Evolutionary conservation across 257 asterid species (phyloP).

Genomic region (Mitragyna speciosa): DNA sequence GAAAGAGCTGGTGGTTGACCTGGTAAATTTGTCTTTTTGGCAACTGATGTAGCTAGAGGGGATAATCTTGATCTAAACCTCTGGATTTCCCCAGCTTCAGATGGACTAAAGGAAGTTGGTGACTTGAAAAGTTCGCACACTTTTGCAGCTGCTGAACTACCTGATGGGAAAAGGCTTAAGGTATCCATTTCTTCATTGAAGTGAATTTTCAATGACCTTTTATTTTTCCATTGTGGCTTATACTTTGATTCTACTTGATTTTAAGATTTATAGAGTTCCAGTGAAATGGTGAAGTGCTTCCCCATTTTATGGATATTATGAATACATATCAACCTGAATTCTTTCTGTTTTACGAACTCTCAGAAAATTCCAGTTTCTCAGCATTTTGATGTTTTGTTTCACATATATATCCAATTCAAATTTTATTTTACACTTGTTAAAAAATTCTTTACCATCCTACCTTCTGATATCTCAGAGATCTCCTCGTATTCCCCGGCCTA

Average conservation of each 20-base stretch:
- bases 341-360: background rate
- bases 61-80: conserved; percentile 86
- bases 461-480: background rate
- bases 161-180: conserved; percentile 52
- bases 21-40: conserved; percentile 11
- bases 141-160: conserved; percentile 39
- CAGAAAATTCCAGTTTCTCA: background rate
- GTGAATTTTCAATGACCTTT: background rate
- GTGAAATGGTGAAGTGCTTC: background rate
- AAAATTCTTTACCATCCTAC: background rate
- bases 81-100: conserved; percentile 64
- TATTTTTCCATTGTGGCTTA: background rate
- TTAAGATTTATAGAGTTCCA: background rate
- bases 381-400: background rate
- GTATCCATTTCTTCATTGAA: conserved; percentile 39
- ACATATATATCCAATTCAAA: background rate
- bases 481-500: background rate
- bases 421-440: background rate
- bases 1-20: conserved; percentile 9
- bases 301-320: background rate
- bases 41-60: conserved; percentile 46
- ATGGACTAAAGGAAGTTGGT: conserved; percentile 34
- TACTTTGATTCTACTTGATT: background rate
- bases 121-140: conserved; percentile 30
- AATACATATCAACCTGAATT: background rate